Evolutionary conservation across 1,139 yeast species (phyloP), one percentile per base, ranked within the genome.

Genomic region (Geotrichum histeridarum): DNA sequence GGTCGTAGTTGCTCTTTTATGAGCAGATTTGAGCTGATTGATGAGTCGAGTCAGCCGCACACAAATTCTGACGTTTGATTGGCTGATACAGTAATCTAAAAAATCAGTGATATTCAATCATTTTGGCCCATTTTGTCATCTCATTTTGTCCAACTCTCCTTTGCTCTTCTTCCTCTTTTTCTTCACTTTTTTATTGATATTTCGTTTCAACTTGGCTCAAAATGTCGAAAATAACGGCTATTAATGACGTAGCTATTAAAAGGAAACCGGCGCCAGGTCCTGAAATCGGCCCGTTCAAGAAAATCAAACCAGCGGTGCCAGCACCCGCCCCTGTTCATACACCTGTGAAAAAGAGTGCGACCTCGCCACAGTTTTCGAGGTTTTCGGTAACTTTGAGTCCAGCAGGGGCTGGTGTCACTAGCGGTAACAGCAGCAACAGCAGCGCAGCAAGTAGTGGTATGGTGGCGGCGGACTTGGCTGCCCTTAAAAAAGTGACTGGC

Each of bases 401-500:
- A 12, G n/a, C 38, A 35, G 14, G n/a, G 4, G 6, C 38, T 3
- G 42, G 11, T n/a, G 14, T 18, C 18, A 8, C 6, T 38, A 38
- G 4, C 14, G 18, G 18, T n/a, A 15, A n/a, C 15, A 38, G 11
- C 18, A 38, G 17, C 17, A 35, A 6, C 38, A 35, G 14, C 38
- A 35, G 14, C 38, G 14, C n/a, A 4, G n/a, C 38, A 14, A 14
- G 14, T 12, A 12, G 14, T 12, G 14, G n/a, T 4, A 12, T 14
- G n/a, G 38, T 35, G 14, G 14, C 42, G 11, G 17, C 18, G 22
- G 42, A 38, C 18, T 4, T 15, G 11, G 18, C 12, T 4, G 11
- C 17, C 11, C 18, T 38, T 9, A 38, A 38, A 8, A 17, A 22
- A 42, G 50, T 57, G 12, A 51, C 62, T 5, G 66, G 67, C 17